Evolutionary conservation across 2,329 filamentous ascomycete species (phyloP).

Genomic region (Clonostachys sp.): DNA sequence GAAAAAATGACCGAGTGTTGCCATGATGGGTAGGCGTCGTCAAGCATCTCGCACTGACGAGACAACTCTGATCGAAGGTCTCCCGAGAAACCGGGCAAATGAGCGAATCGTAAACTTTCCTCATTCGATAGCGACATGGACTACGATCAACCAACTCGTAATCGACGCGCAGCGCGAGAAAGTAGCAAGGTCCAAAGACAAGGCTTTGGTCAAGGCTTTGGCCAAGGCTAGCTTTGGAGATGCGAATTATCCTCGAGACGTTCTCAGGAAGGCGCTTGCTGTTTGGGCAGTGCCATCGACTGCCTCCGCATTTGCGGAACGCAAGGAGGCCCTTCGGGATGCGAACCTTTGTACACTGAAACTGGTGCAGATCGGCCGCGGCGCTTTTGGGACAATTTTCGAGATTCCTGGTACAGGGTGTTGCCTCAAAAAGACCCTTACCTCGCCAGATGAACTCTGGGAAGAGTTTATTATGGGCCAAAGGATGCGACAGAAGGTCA

Average conservation of each 20-base stretch:
- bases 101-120: too few relatives aligned
- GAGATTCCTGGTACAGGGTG: slow-evolving; percentile 3
- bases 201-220: too few relatives aligned
- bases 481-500: not conserved
- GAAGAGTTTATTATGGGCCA: not conserved
- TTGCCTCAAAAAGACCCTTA: slow-evolving; percentile 1
- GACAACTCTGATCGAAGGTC: too few relatives aligned
- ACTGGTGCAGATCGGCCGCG: not conserved
- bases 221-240: not conserved
- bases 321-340: not conserved
- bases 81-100: too few relatives aligned
- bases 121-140: too few relatives aligned
- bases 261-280: not conserved
- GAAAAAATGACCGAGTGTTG: too few relatives aligned
- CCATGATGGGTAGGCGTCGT: too few relatives aligned
- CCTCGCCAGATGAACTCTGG: not conserved
- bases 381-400: not conserved
- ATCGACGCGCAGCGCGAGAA: too few relatives aligned
- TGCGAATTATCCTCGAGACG: not conserved
- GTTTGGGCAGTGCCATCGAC: slow-evolving; percentile 1
- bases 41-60: too few relatives aligned
- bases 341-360: not conserved
- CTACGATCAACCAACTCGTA: too few relatives aligned
- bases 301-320: not conserved
- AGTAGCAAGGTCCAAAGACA: too few relatives aligned